Percentiles rank a stretch among this genome's conserved stretches.
Evolutionary conservation across 257 asterid genomes (phyloP).

Genomic region (Echites panduratus): DNA sequence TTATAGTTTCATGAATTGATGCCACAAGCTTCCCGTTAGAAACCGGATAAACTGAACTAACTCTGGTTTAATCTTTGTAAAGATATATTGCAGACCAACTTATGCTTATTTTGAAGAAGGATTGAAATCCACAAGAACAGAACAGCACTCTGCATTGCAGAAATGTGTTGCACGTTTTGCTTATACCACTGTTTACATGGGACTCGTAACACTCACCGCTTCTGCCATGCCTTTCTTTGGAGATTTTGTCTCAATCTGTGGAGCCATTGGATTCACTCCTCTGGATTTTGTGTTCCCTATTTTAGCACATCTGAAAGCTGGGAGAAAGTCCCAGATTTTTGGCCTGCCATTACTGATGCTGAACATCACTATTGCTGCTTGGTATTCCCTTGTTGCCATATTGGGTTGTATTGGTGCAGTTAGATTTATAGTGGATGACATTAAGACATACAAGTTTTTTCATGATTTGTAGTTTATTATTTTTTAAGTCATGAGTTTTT

Average conservation of each 20-base stretch:
- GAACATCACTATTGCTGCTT: conserved; percentile 36
- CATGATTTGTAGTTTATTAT: conserved; percentile 52
- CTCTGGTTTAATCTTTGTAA: neutral
- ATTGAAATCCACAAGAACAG: conserved; percentile 2
- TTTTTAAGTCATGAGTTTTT: too few relatives aligned
- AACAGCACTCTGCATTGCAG: neutral
- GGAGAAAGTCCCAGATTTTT: conserved; percentile 27
- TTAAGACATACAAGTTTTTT: conserved; percentile 38
- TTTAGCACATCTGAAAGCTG: conserved; percentile 46
- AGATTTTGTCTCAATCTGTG: conserved; percentile 58
- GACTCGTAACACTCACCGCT: conserved; percentile 37
- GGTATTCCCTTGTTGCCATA: conserved; percentile 48
- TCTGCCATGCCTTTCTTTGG: conserved; percentile 60
- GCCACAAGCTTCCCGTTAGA: too few relatives aligned
- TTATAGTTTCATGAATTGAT: too few relatives aligned
- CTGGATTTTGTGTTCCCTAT: conserved; percentile 54
- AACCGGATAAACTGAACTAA: neutral
- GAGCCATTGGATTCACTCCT: conserved; percentile 62
- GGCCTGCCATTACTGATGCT: conserved; percentile 24
- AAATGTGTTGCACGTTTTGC: conserved; percentile 21
- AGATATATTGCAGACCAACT: conserved; percentile 66
- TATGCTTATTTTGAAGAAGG: conserved; percentile 41
- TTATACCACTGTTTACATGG: conserved; percentile 38
- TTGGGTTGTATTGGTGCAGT: conserved; percentile 55
- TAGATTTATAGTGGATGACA: conserved; percentile 38